Percentiles rank a stretch among this genome's conserved stretches.
Conservation (phyloP, 345 rosid species). For the Clausena lansium region DNA sequence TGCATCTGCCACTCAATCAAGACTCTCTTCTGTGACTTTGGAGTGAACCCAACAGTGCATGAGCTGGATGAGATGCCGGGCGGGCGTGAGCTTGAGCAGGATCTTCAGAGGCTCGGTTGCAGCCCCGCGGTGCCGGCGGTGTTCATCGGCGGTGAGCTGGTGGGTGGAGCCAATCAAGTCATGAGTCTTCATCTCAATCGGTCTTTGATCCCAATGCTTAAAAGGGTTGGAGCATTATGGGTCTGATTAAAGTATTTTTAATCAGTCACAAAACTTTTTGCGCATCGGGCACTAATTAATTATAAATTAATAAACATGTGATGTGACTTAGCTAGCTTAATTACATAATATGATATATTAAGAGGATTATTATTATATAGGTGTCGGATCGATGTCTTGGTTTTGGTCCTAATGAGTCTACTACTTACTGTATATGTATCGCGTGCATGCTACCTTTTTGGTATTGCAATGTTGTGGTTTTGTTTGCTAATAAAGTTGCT, state of each 20-base stretch:
- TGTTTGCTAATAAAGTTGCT: slow-evolving; percentile 5
- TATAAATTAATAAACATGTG: slow-evolving; percentile 14
- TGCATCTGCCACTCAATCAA: slow-evolving; percentile 92
- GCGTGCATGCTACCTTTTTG: slow-evolving; percentile 2
- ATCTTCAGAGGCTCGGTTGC: slow-evolving; percentile 65
- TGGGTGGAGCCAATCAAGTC: slow-evolving; percentile 84
- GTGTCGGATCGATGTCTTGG: slow-evolving; percentile 22
- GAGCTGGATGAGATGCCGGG: slow-evolving; percentile 70
- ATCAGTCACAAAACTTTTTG: not conserved
- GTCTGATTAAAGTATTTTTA: slow-evolving; percentile 33
- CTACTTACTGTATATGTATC: not conserved
- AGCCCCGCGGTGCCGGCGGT: slow-evolving; percentile 66
- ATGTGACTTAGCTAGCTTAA: slow-evolving; percentile 7
- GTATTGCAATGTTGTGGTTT: not conserved
- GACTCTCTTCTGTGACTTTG: slow-evolving; percentile 64
- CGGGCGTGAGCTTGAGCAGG: slow-evolving; percentile 79
- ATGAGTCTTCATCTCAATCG: slow-evolving; percentile 87
- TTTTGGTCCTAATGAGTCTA: not conserved
- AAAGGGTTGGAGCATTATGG: slow-evolving; percentile 82
- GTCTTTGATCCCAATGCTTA: slow-evolving; percentile 75
- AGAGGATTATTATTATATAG: not conserved
- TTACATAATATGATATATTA: not conserved
- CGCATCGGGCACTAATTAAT: slow-evolving; percentile 9
- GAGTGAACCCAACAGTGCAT: slow-evolving; percentile 64
- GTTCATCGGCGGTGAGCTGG: slow-evolving; percentile 77